These are phyloP conservation scores for Mycena crocata DNA, from an alignment of 768 basidiomycete genomes.

Conservation along the genomic window DNA sequence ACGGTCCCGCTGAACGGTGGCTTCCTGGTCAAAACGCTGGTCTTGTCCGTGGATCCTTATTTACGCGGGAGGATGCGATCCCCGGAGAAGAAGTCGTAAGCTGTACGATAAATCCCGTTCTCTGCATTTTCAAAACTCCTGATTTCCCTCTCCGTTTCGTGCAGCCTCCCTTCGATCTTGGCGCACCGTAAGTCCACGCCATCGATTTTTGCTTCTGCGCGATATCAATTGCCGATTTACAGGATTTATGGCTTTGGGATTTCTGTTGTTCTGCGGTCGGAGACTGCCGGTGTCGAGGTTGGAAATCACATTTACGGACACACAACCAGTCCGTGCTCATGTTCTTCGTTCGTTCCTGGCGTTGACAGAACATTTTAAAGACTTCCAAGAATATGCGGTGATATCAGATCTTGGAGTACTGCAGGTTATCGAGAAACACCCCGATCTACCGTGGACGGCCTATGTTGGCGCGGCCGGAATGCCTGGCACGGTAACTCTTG, in stretches of 20 bases:
- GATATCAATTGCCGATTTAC: constrained; percentile 24
- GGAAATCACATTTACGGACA: constrained; percentile 57
- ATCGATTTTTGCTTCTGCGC: neutral
- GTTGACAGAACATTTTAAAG: neutral
- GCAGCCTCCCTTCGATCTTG: constrained; percentile 43
- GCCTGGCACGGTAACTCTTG: neutral
- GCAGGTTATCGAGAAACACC: neutral
- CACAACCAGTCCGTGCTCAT: constrained; percentile 46
- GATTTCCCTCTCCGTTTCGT: neutral
- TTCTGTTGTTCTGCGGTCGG: constrained; percentile 58
- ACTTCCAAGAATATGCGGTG: neutral
- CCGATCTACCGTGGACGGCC: neutral
- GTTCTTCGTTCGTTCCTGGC: neutral
- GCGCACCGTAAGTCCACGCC: constrained; percentile 47
- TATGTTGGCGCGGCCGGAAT: neutral
- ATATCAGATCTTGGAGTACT: neutral
- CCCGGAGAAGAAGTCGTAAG: constrained; percentile 40
- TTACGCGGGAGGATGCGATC: constrained; percentile 34
- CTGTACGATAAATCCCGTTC: no score
- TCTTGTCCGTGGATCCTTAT: constrained; percentile 56
- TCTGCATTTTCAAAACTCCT: no score
- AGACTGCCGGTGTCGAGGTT: constrained; percentile 42
- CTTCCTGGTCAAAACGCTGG: constrained; percentile 61
- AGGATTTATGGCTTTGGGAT: constrained; percentile 43
- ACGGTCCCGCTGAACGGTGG: constrained; percentile 57